Percentiles rank a stretch among this genome's conserved stretches.
Conservation (phyloP, 2,329 filamentous ascomycete genomes). For the Fusarium domesticum region DNA sequence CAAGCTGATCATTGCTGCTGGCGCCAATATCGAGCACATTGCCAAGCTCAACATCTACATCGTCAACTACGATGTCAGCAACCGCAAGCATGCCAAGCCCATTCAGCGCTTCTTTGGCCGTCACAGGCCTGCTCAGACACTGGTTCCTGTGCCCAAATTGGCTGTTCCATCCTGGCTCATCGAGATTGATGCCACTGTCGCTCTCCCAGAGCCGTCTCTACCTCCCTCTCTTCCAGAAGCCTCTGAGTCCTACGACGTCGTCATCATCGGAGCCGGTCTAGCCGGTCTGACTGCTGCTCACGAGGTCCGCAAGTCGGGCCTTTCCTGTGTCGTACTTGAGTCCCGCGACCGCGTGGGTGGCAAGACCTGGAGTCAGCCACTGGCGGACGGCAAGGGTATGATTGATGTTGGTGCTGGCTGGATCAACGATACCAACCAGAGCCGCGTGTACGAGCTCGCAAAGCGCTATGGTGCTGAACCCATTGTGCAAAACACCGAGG, state of each 20-base stretch:
- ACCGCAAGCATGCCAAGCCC: conserved; percentile 36
- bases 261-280: conserved; percentile 45
- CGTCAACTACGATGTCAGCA: conserved; percentile 40
- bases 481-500: neutral
- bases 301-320: conserved; percentile 30
- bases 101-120: conserved; percentile 37
- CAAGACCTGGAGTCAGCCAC: conserved; percentile 30
- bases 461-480: conserved; percentile 2
- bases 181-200: conserved; percentile 43
- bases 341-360: conserved; percentile 46
- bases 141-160: conserved; percentile 41
- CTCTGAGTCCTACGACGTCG: conserved; percentile 21
- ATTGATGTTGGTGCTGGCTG: conserved; percentile 13
- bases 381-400: neutral
- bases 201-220: conserved; percentile 10
- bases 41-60: conserved; percentile 43
- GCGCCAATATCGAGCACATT: conserved; percentile 37
- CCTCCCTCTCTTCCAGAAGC: conserved; percentile 7
- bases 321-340: conserved; percentile 42
- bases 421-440: conserved; percentile 13
- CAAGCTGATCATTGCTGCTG: conserved; percentile 35
- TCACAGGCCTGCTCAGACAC: conserved; percentile 42
- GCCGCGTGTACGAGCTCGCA: conserved; percentile 3
- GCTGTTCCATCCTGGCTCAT: conserved; percentile 40
- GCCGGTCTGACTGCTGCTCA: conserved; percentile 36